phyloP scores from a whole-genome alignment of 495 filamentous ascomycete species.

The Chaetomium tenue region DNA sequence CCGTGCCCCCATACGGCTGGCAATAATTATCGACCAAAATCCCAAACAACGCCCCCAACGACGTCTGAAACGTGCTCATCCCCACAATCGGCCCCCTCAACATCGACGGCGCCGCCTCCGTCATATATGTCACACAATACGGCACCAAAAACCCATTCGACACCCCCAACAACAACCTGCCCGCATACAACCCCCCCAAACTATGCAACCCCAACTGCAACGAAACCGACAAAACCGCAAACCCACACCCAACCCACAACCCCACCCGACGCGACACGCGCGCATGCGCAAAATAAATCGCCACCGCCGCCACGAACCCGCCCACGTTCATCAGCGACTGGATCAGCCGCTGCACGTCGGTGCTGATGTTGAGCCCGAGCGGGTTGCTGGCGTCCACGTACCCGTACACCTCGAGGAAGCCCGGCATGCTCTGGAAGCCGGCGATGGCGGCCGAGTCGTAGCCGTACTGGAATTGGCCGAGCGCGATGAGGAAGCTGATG shows the following conservation, averaged over 20 bases:
- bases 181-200: constrained; percentile 46
- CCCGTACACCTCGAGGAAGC: constrained; percentile 48
- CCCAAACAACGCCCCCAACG: constrained; percentile 56
- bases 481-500: constrained; percentile 35
- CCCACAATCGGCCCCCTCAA: constrained; percentile 48
- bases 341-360: constrained; percentile 44
- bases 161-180: constrained; percentile 46
- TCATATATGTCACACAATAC: constrained; percentile 48
- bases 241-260: constrained; percentile 45
- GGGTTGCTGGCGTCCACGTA: constrained; percentile 40
- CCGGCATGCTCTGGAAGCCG: constrained; percentile 46
- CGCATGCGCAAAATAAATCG: constrained; percentile 43
- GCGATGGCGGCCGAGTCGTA: constrained; percentile 44
- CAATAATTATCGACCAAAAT: constrained; percentile 63
- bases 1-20: constrained; percentile 38
- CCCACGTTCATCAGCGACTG: constrained; percentile 45
- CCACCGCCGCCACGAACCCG: constrained; percentile 40
- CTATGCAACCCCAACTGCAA: constrained; percentile 45
- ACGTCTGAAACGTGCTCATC: constrained; percentile 50
- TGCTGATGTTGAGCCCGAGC: constrained; percentile 37
- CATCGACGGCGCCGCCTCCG: constrained; percentile 40
- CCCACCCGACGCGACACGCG: constrained; percentile 46
- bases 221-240: constrained; percentile 40
- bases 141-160: constrained; percentile 49
- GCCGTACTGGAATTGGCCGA: constrained; percentile 44